A percentile compares a stretch with the other conserved stretches of the same genome.
Evolutionary conservation across 352 stramenopile genomes (phyloP).

Genomic region (Phytophthora sp.): DNA sequence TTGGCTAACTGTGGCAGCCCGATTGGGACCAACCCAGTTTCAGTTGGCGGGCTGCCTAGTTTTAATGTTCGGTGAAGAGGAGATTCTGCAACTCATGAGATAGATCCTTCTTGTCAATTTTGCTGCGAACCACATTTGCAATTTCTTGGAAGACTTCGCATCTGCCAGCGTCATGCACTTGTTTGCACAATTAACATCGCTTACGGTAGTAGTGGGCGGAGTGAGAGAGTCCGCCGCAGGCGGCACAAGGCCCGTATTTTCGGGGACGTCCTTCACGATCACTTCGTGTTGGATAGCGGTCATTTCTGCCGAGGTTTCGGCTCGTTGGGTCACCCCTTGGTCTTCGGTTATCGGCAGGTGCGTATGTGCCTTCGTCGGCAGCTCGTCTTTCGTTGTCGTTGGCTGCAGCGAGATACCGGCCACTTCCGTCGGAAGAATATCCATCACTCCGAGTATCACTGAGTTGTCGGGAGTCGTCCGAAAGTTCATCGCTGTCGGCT

Average conservation of each 20-base stretch:
- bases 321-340: not conserved
- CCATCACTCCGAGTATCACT: too few relatives aligned
- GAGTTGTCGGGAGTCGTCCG: too few relatives aligned
- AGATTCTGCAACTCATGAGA: too few relatives aligned
- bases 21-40: constrained; percentile 7
- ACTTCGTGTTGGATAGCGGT: too few relatives aligned
- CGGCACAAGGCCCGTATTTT: too few relatives aligned
- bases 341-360: not conserved
- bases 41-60: constrained; percentile 6
- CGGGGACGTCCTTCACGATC: too few relatives aligned
- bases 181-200: not conserved
- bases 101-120: not conserved
- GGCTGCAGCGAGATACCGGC: not conserved
- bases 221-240: not conserved
- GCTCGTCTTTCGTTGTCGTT: not conserved
- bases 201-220: not conserved
- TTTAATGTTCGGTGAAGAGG: too few relatives aligned
- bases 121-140: not conserved
- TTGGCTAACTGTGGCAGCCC: constrained; percentile 8
- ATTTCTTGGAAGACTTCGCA: not conserved
- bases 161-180: not conserved
- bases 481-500: too few relatives aligned
- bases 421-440: too few relatives aligned
- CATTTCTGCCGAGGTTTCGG: not conserved
- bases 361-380: not conserved